These are phyloP conservation scores for Penicillium nordicum DNA, from an alignment of 2,329 filamentous ascomycete genomes.

Conservation along the genomic window DNA sequence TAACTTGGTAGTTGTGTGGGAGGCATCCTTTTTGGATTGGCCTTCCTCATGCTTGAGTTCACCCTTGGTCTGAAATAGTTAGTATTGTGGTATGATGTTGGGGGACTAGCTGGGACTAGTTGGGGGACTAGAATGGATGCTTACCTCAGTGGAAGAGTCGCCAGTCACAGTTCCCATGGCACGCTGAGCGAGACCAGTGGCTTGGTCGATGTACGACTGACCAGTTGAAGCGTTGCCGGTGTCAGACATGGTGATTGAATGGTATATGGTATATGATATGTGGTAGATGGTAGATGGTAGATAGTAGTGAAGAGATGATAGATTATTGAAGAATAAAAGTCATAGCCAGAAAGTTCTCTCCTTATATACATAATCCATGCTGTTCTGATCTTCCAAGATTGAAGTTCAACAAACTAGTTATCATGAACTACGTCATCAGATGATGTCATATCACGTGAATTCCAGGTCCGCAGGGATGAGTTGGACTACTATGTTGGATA, in stretches of 20 bases:
- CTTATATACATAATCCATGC: slow-evolving; percentile 1
- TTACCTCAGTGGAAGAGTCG: slow-evolving; percentile 62
- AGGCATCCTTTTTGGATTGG: slow-evolving; percentile 65
- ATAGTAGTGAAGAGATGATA: background rate
- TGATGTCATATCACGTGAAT: slow-evolving; percentile 21
- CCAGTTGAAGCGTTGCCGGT: slow-evolving; percentile 62
- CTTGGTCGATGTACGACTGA: slow-evolving; percentile 72
- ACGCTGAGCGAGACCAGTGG: slow-evolving; percentile 69
- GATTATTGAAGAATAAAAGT: background rate
- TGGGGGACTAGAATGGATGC: background rate
- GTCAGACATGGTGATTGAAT: slow-evolving; percentile 28
- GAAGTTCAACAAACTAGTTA: slow-evolving; percentile 2
- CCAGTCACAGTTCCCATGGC: slow-evolving; percentile 71
- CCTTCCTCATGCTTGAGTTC: slow-evolving; percentile 61
- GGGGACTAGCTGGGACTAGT: background rate
- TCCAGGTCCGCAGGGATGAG: too few relatives aligned
- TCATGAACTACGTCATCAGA: slow-evolving; percentile 18
- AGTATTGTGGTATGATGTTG: background rate
- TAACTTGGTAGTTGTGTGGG: slow-evolving; percentile 70
- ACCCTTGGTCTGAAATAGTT: slow-evolving; percentile 60
- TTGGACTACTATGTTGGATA: too few relatives aligned
- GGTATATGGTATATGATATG: slow-evolving; percentile 1
- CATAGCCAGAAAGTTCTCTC: background rate
- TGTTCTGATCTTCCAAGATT: background rate
- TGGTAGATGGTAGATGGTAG: slow-evolving; percentile 5